phyloP scores from a whole-genome alignment of 805 yeast species.

The Ogataea pini region DNA sequence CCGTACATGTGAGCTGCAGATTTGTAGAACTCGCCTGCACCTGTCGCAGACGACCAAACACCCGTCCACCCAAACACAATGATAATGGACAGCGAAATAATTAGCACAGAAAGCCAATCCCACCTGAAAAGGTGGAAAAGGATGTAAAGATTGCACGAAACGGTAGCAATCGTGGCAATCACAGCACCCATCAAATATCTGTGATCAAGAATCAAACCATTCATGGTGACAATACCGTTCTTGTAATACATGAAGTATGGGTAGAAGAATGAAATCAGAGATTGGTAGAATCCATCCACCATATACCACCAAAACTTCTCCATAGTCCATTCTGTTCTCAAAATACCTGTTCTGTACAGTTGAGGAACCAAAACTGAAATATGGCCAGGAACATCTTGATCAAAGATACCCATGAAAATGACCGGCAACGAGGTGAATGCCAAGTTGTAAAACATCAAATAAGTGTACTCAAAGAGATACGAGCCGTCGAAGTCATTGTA shows the following conservation, averaged over 20 bases:
- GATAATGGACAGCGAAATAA: conserved; percentile 58
- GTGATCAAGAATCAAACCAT: conserved; percentile 60
- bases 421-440: conserved; percentile 83
- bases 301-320: conserved; percentile 70
- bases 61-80: conserved; percentile 78
- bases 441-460: conserved; percentile 76
- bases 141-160: conserved; percentile 67
- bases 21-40: conserved; percentile 62
- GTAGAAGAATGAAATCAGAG: conserved; percentile 69
- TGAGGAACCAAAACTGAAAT: conserved; percentile 75
- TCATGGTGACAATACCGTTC: conserved; percentile 43
- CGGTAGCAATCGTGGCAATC: conserved; percentile 65
- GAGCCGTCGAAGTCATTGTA: conserved; percentile 77
- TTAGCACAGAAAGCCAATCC: conserved; percentile 71
- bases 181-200: conserved; percentile 71
- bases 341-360: conserved; percentile 69
- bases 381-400: conserved; percentile 74
- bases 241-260: conserved; percentile 58
- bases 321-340: conserved; percentile 70
- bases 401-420: conserved; percentile 74
- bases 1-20: conserved; percentile 68
- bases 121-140: conserved; percentile 71
- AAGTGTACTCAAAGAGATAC: conserved; percentile 76
- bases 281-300: conserved; percentile 77
- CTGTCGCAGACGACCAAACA: conserved; percentile 61